Percentiles rank a stretch among this genome's conserved stretches.
These are phyloP conservation scores for Alliaria petiolata DNA, from an alignment of 345 rosid species.

Conservation along the genomic window DNA sequence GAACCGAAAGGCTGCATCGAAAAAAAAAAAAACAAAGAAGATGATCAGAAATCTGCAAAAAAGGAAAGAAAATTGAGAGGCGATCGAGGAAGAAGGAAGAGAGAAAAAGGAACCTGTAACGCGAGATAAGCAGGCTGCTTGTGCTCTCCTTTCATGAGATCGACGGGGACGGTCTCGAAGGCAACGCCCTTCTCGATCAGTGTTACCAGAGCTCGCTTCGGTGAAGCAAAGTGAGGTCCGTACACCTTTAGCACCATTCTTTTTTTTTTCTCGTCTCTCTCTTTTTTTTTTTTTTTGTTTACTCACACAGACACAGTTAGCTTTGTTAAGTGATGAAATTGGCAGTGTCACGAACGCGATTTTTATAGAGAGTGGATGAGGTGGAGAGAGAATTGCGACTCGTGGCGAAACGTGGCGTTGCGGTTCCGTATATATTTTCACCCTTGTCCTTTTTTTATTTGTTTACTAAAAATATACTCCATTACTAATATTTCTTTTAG, in stretches of 20 bases:
- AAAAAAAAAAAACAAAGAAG: not conserved
- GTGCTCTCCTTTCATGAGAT: slow-evolving; percentile 64
- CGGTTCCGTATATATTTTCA: not conserved
- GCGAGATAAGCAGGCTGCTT: slow-evolving; percentile 49
- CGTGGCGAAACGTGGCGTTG: slow-evolving; percentile 21
- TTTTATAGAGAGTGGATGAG: not conserved
- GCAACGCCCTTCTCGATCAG: slow-evolving; percentile 52
- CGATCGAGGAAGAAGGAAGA: not conserved
- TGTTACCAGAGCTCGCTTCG: slow-evolving; percentile 46
- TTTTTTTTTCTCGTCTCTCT: slow-evolving; percentile 14
- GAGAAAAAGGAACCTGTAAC: slow-evolving; percentile 43
- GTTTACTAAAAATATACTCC: too few relatives aligned
- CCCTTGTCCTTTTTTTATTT: too few relatives aligned
- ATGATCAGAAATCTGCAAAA: not conserved
- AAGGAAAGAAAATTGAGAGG: not conserved
- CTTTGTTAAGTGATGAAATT: slow-evolving; percentile 4
- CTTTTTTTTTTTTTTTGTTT: not conserved
- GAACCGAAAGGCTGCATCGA: slow-evolving; percentile 62
- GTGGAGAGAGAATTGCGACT: not conserved
- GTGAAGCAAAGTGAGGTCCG: slow-evolving; percentile 50
- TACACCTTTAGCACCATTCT: slow-evolving; percentile 65
- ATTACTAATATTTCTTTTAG: too few relatives aligned
- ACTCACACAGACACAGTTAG: not conserved
- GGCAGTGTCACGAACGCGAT: not conserved
- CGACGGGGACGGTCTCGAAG: slow-evolving; percentile 56